A percentile compares a stretch with the other conserved stretches of the same genome.
Conservation (phyloP, 495 filamentous ascomycete species). For the Penicillium goetzii region DNA sequence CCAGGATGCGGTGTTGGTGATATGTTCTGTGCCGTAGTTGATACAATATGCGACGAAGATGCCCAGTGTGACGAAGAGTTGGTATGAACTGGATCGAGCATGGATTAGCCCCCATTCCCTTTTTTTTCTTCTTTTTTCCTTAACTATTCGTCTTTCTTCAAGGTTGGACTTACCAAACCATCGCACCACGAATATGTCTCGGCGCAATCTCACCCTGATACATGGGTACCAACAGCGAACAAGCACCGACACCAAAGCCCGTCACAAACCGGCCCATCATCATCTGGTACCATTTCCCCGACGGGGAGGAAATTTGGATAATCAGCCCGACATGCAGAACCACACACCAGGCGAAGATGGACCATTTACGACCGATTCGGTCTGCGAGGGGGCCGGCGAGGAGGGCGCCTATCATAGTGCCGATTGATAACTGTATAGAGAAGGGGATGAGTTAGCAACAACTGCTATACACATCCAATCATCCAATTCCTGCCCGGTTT, state of each 20-base stretch:
- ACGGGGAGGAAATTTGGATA: slow-evolving; percentile 61
- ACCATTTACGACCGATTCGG: slow-evolving; percentile 52
- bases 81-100: slow-evolving; percentile 54
- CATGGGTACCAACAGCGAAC: slow-evolving; percentile 71
- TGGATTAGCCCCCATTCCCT: neutral
- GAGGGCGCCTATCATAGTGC: slow-evolving; percentile 68
- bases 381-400: slow-evolving; percentile 56
- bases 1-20: slow-evolving; percentile 60
- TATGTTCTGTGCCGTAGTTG: slow-evolving; percentile 69
- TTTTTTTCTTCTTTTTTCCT: too few species aligned
- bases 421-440: slow-evolving; percentile 53
- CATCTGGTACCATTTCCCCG: slow-evolving; percentile 53
- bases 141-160: too few species aligned
- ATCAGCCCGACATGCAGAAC: slow-evolving; percentile 66
- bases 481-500: too few species aligned
- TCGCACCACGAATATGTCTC: slow-evolving; percentile 64
- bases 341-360: slow-evolving; percentile 55
- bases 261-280: slow-evolving; percentile 59
- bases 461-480: neutral
- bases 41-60: slow-evolving; percentile 80
- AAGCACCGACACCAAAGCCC: slow-evolving; percentile 66
- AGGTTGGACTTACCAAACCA: slow-evolving; percentile 57
- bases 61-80: slow-evolving; percentile 83
- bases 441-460: neutral
- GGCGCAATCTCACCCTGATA: slow-evolving; percentile 68